Conservation (phyloP, 1,284 basidiomycete genomes). For the Cryptococcus wingfieldii region DNA sequence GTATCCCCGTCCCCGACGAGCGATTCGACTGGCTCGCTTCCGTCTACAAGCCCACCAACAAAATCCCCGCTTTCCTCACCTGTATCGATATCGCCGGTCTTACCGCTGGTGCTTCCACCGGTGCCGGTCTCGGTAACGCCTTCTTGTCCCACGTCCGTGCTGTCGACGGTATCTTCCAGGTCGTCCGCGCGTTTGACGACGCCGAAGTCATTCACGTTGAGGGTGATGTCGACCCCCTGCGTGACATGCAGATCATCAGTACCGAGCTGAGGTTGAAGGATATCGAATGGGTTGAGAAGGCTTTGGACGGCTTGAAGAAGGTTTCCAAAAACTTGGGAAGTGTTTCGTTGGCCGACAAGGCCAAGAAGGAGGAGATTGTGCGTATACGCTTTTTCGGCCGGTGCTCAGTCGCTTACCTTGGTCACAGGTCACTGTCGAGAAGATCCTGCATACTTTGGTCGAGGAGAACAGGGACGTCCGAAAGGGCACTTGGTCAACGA, state of each 20-base stretch:
- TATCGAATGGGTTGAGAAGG: constrained; percentile 97
- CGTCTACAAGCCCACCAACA: constrained; percentile 81
- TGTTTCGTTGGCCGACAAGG: constrained; percentile 84
- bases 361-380: constrained; percentile 93
- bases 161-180: constrained; percentile 99
- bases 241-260: constrained; percentile 98
- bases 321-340: constrained; percentile 59
- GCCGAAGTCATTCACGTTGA: constrained; percentile 99
- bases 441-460: constrained; percentile 72
- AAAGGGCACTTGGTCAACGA: constrained; percentile 91
- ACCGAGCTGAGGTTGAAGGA: constrained; percentile 93
- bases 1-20: constrained; percentile 92
- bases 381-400: constrained; percentile 23
- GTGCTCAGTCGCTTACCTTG: neutral
- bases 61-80: constrained; percentile 91
- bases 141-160: constrained; percentile 97
- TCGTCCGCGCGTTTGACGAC: constrained; percentile 96
- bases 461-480: constrained; percentile 87
- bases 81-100: constrained; percentile 99
- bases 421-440: constrained; percentile 72
- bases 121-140: constrained; percentile 95
- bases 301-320: constrained; percentile 74
- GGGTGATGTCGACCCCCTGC: constrained; percentile 90
- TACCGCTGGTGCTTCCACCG: constrained; percentile 93
- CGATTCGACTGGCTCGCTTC: constrained; percentile 94